Conservation (phyloP, 1,284 basidiomycete species). For the Leccinum fuscescens region DNA sequence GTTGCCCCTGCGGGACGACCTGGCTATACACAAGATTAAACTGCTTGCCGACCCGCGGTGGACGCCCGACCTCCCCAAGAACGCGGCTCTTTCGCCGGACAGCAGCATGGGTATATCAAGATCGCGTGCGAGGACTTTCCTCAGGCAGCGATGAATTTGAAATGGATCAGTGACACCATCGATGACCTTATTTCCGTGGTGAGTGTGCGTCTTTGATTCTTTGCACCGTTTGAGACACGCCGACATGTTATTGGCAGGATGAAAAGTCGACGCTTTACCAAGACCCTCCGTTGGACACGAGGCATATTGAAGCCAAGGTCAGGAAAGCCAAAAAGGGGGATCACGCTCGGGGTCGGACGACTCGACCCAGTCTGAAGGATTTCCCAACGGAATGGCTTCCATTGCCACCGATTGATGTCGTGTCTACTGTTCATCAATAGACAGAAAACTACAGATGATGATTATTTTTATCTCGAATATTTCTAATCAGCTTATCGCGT, state of each 20-base stretch:
- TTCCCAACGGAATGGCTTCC: conserved; percentile 82
- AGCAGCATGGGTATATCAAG: conserved; percentile 77
- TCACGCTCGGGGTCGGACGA: conserved; percentile 56
- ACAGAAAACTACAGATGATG: neutral
- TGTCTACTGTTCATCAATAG: conserved; percentile 10
- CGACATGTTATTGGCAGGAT: conserved; percentile 22
- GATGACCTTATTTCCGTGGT: conserved; percentile 71
- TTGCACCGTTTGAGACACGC: neutral
- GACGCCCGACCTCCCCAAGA: conserved; percentile 68
- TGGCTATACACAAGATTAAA: conserved; percentile 75
- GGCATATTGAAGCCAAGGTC: conserved; percentile 73
- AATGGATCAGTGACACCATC: conserved; percentile 80
- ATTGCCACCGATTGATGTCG: conserved; percentile 5
- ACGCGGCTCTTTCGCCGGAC: conserved; percentile 52
- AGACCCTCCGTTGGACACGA: conserved; percentile 69
- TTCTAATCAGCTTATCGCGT: conserved; percentile 5
- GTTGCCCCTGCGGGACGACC: conserved; percentile 60
- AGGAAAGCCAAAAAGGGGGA: conserved; percentile 70
- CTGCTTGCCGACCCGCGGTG: conserved; percentile 82
- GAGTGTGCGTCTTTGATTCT: conserved; percentile 57
- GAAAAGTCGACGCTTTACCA: conserved; percentile 39
- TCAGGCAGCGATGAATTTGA: conserved; percentile 76
- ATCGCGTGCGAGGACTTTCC: conserved; percentile 84
- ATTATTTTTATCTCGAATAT: conserved; percentile 5
- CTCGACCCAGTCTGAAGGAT: conserved; percentile 66